Evolutionary conservation across 2,329 filamentous ascomycete species (phyloP), one percentile per base, ranked within the genome.

Genomic region (Cercospora sp.): DNA sequence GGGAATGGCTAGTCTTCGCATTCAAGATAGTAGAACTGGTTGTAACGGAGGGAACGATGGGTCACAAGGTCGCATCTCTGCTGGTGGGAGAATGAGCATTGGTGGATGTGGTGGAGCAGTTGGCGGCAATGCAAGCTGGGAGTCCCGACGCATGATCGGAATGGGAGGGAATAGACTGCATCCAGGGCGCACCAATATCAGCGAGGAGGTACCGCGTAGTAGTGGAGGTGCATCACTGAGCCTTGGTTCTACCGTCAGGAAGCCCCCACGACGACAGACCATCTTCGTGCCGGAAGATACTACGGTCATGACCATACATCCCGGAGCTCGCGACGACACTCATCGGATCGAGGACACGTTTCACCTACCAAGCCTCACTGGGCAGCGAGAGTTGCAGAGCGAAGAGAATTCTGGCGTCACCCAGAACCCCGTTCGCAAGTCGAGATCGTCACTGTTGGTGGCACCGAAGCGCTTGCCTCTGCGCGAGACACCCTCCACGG

Each of bases 221-320:
- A 18, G 26, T 42, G 48, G 45, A 51, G 36, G 23, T 2, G 26
- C 13, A 7, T 7, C 36, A 12, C 20, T 28, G n/a, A n/a, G 9
- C 16, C 20, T 51, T 20, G 61, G 61, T 31, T 42, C 57, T 16
- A 65, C 57, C 8, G 40, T 65, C n/a, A 42, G 57, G 18, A 71
- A 83, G 72, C 79, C 83, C 18, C 77, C 79, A 4, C 78, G 83
- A 63, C 77, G 83, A 67, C 78, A 82, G 67, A 85, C 83, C 2
- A 85, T 85, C 57, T 85, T 84, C 72, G 79, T 85, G 12, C 84
- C 84, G 10, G 83, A 85, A 31, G 83, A 85, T 66, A 86, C 84
- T 5, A 84, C 83, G 1, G 77, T 85, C 28, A 75, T 84, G 70
- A 85, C 83, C 1, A 84, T 85, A 55, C 84, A 85, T 72, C 84